Evolutionary conservation across 2,329 filamentous ascomycete genomes (phyloP), one percentile per base, ranked within the genome.

Genomic region (Aspergillus oerlinghausenensis): DNA sequence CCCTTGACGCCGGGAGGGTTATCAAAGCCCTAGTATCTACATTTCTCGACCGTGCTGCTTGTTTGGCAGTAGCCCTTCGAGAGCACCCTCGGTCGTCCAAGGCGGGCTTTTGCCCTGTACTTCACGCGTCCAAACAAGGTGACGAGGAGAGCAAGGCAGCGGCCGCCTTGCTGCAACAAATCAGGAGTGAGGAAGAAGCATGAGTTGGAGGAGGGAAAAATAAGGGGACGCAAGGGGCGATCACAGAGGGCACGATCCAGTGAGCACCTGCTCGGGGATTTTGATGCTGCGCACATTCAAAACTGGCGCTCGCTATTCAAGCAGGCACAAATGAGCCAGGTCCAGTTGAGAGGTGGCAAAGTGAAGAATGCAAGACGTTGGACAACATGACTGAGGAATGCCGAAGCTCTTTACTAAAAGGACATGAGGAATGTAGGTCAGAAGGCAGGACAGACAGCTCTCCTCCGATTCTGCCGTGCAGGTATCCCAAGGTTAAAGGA

Each of bases 1-100:
- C 62, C 56, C 65, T 64, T 63, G 51, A 57, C 59, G 60, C 60
- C 64, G 64, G 67, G 68, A 64, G 63, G 65, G 64, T 63, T 57
- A 60, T 58, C 62, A 61, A 63, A 64, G 63, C 61, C 66, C 65
- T 61, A 67, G 67, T 66, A 66, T 62, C 61, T 66, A 63, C 71
- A 73, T 73, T 70, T 63, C 61, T 72, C 65, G 65, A 64, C 62
- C 67, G 67, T 66, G 65, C 65, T 65, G 59, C 61, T 65, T 66
- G 65, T 71, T 69, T 68, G 64, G 67, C 65, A 62, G 60, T 51
- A 63, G 60, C 66, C 70, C 69, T 70, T 74, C 72, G 66, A 73
- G 69, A 67, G 67, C 70, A 70, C 66, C 60, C 62, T 68, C 63
- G 61, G 66, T 65, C 62, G 66, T 68, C 67, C 66, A 67, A 65